phyloP scores from a whole-genome alignment of 78 protist species.

The Tieghemostelium lacteum region DNA sequence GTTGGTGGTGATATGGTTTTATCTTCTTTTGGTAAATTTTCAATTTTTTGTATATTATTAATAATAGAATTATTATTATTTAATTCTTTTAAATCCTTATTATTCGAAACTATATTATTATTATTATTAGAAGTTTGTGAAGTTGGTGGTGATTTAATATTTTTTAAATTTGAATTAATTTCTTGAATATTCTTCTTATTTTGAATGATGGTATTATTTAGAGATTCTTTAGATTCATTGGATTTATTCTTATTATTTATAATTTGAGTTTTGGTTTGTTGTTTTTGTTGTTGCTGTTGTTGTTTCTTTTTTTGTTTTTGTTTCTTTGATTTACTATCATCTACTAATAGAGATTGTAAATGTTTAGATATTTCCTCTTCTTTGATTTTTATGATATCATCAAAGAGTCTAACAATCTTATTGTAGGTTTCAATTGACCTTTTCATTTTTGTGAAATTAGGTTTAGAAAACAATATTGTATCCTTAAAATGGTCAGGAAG shows the following conservation, averaged over 20 bases:
- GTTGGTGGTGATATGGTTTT: background rate
- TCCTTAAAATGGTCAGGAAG: conserved; percentile 29
- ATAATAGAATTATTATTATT: too few species aligned
- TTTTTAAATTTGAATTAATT: background rate
- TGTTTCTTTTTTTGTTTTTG: background rate
- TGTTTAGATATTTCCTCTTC: conserved; percentile 36
- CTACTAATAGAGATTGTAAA: background rate
- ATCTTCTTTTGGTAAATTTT: background rate
- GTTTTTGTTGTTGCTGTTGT: conserved; percentile 7
- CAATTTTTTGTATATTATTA: background rate
- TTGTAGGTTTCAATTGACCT: background rate
- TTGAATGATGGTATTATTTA: background rate
- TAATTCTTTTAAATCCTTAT: too few species aligned
- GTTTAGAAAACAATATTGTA: background rate
- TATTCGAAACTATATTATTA: too few species aligned
- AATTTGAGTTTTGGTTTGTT: background rate
- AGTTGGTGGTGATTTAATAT: background rate
- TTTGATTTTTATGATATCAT: background rate
- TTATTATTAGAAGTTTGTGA: too few species aligned
- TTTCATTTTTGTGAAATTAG: background rate
- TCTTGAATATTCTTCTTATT: background rate
- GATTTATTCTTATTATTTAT: background rate
- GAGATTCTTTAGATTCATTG: background rate
- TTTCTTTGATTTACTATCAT: conserved; percentile 11
- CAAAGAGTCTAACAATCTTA: conserved; percentile 1